Conservation (phyloP, 805 yeast genomes). For the Barnettozyma californica region DNA sequence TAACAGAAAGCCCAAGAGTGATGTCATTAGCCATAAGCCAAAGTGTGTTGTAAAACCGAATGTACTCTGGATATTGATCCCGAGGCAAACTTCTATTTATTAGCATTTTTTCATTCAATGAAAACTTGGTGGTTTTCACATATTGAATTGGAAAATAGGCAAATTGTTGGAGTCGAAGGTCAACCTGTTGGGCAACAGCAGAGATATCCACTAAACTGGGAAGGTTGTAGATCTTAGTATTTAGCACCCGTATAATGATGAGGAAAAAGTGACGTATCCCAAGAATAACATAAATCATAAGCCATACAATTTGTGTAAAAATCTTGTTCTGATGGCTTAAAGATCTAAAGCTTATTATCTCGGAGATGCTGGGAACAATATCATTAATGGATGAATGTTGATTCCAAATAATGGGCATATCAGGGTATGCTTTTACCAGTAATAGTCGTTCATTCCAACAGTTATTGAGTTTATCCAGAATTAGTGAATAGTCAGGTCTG, state of each 20-base stretch:
- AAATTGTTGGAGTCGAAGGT: conserved; percentile 68
- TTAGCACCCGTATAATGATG: conserved; percentile 22
- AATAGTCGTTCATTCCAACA: conserved; percentile 17
- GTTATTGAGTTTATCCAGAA: conserved; percentile 15
- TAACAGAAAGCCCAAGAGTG: conserved; percentile 61
- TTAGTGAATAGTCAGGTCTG: neutral
- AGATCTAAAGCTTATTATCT: neutral
- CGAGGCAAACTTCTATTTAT: conserved; percentile 32
- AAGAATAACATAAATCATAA: conserved; percentile 10
- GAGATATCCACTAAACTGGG: conserved; percentile 39
- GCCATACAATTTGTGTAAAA: conserved; percentile 12
- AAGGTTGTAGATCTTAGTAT: conserved; percentile 19
- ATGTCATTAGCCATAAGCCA: conserved; percentile 87
- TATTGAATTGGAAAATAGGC: conserved; percentile 79
- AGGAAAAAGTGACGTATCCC: conserved; percentile 14
- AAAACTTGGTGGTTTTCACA: conserved; percentile 38
- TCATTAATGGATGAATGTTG: conserved; percentile 1
- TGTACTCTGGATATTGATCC: conserved; percentile 55
- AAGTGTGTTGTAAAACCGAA: conserved; percentile 74
- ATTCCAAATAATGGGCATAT: conserved; percentile 14
- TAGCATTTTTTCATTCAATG: conserved; percentile 16
- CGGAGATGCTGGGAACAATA: neutral
- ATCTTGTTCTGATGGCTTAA: conserved; percentile 2
- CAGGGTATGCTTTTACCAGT: conserved; percentile 11
- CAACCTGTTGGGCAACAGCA: conserved; percentile 72